These are phyloP conservation scores for Paecilomyces sp. DNA, from an alignment of 2,329 filamentous ascomycete genomes.

Conservation along the genomic window DNA sequence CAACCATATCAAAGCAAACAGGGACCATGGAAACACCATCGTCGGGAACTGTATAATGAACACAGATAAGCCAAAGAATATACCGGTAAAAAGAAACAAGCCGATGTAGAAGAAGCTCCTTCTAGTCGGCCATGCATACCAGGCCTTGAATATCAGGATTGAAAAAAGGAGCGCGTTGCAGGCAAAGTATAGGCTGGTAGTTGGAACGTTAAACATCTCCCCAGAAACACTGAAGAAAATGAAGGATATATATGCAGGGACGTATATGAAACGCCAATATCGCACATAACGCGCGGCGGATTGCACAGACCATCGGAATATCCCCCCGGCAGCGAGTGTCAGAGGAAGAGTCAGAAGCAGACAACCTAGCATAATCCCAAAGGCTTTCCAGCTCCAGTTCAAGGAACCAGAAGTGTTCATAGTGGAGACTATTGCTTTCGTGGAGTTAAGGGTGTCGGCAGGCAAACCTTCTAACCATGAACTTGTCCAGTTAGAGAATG, in stretches of 20 bases:
- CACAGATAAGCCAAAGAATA: neutral
- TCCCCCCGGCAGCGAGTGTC: neutral
- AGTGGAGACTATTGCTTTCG: neutral
- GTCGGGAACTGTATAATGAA: neutral
- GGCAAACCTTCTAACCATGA: neutral
- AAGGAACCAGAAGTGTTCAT: neutral
- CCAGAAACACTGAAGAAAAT: neutral
- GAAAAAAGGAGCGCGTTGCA: neutral
- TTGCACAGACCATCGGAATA: neutral
- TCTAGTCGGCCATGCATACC: neutral
- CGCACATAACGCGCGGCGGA: neutral
- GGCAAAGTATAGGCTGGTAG: too few relatives aligned
- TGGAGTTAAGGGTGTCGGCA: neutral
- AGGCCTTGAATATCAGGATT: neutral
- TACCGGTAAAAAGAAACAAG: neutral
- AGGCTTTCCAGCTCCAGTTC: neutral
- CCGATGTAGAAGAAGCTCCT: neutral
- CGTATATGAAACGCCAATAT: neutral
- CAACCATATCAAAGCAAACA: neutral
- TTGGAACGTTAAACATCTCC: neutral
- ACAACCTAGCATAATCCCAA: neutral
- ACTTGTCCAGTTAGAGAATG: neutral
- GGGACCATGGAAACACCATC: neutral
- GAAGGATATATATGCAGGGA: neutral
- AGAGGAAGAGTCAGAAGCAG: neutral